These are phyloP conservation scores for Blepharisma stoltei DNA, from an alignment of 73 alveolate genomes.

Conservation along the genomic window DNA sequence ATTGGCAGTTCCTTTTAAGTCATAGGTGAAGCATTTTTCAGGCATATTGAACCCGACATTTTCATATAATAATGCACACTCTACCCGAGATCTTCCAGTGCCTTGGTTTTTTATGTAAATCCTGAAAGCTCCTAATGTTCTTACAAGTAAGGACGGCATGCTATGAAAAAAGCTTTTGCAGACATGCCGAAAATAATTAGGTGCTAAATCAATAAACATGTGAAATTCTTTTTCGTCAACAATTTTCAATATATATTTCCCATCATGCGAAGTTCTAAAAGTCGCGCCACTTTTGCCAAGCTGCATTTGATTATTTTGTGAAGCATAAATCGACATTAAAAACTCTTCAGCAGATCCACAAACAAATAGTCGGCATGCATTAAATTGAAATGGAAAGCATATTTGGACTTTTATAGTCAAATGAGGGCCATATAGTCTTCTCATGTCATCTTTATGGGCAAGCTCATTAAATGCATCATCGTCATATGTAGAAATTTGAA, in stretches of 20 bases:
- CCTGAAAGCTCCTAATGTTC: constrained; percentile 20
- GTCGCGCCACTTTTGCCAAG: constrained; percentile 22
- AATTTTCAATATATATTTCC: constrained; percentile 46
- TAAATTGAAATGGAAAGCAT: neutral
- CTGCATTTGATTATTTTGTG: neutral
- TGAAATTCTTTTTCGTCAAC: constrained; percentile 48
- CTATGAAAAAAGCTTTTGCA: constrained; percentile 48
- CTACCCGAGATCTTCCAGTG: neutral
- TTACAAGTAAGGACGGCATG: constrained; percentile 35
- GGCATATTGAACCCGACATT: neutral
- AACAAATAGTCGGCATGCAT: neutral
- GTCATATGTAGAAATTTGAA: neutral
- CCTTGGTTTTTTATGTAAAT: neutral
- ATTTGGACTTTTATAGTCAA: constrained; percentile 7
- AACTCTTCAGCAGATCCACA: neutral
- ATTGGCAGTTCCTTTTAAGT: constrained; percentile 35
- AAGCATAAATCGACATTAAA: neutral
- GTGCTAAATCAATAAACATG: constrained; percentile 59
- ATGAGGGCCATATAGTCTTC: neutral
- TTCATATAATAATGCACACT: neutral
- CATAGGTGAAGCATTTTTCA: constrained; percentile 6
- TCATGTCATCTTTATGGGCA: neutral
- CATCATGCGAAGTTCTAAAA: neutral
- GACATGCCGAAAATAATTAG: constrained; percentile 49
- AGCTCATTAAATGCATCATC: neutral